Evolutionary conservation across 148 eudicot species (phyloP).

Genomic region (Rhododendron griersonianum): DNA sequence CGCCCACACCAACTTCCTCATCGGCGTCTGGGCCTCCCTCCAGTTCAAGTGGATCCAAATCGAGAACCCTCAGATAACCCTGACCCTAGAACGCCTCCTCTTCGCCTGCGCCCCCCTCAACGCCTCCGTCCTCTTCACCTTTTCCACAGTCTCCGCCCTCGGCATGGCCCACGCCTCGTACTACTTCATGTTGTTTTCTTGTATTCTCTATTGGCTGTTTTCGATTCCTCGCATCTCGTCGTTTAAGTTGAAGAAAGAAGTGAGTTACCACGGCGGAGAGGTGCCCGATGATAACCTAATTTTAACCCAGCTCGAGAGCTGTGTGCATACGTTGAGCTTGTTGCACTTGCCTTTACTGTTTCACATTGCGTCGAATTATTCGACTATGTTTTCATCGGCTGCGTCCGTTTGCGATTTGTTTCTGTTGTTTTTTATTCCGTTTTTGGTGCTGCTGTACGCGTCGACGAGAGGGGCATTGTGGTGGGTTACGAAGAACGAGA

Average conservation of each 20-base stretch:
- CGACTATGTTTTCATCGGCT: constrained; percentile 56
- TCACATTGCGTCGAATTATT: constrained; percentile 65
- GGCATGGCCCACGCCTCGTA: constrained; percentile 74
- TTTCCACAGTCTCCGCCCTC: constrained; percentile 78
- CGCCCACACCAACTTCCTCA: constrained; percentile 52
- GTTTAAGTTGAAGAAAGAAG: constrained; percentile 52
- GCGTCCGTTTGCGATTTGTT: constrained; percentile 58
- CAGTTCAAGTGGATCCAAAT: constrained; percentile 93
- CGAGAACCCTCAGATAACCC: constrained; percentile 71
- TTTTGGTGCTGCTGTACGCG: constrained; percentile 72
- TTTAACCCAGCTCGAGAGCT: constrained; percentile 71
- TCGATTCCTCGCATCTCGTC: constrained; percentile 76
- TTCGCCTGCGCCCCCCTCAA: constrained; percentile 66
- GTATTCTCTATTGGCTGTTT: constrained; percentile 78
- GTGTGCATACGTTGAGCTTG: constrained; percentile 61
- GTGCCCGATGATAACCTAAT: constrained; percentile 60
- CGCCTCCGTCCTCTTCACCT: constrained; percentile 62
- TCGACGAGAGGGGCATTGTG: constrained; percentile 84
- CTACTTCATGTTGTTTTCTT: constrained; percentile 66
- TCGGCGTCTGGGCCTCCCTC: constrained; percentile 91
- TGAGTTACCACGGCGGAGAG: constrained; percentile 61
- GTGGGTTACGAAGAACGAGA: constrained; percentile 78
- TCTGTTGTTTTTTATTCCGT: constrained; percentile 80
- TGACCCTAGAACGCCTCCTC: constrained; percentile 71
- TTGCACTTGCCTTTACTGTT: constrained; percentile 65